Percentiles rank a stretch among this genome's conserved stretches.
These are phyloP conservation scores for Jacaranda mimosifolia DNA, from an alignment of 257 asterid species.

Conservation along the genomic window DNA sequence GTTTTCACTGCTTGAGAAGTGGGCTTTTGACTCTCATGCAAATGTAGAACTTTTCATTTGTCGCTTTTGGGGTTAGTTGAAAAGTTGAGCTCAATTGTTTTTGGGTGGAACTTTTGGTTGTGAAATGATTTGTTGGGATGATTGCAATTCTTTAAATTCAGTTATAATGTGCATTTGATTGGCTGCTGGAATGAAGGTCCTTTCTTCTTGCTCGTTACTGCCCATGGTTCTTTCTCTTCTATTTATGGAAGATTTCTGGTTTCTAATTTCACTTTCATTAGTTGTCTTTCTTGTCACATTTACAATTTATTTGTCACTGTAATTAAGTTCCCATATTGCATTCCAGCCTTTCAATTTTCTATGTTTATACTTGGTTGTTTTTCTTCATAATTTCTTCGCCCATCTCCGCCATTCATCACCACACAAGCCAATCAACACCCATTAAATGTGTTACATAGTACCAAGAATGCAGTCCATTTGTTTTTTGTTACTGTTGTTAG, in stretches of 20 bases:
- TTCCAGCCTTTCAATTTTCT: conserved; percentile 13
- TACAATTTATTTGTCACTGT: conserved; percentile 15
- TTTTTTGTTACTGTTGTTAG: conserved; percentile 52
- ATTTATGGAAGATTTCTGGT: conserved; percentile 5
- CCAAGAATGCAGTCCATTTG: conserved; percentile 59
- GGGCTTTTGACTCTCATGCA: conserved; percentile 42
- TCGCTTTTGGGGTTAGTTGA: conserved; percentile 42
- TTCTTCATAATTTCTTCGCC: background rate
- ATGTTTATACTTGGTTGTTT: background rate
- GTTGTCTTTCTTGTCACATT: conserved; percentile 10
- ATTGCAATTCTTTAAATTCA: conserved; percentile 36
- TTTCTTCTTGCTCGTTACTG: conserved; percentile 34
- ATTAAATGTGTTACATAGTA: background rate
- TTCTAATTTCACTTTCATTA: background rate
- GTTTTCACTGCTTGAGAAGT: conserved; percentile 41
- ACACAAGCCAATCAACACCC: background rate
- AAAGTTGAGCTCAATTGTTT: conserved; percentile 33
- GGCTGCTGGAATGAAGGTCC: conserved; percentile 25
- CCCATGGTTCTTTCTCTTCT: conserved; percentile 4
- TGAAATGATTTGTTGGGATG: conserved; percentile 41
- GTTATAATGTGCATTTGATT: conserved; percentile 38
- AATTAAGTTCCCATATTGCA: conserved; percentile 1
- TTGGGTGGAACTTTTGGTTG: conserved; percentile 24
- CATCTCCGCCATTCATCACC: background rate
- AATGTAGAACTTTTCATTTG: conserved; percentile 18